Evolutionary conservation across 176 grass and related monocot genomes (phyloP).

Genomic region (Secale cereale): DNA sequence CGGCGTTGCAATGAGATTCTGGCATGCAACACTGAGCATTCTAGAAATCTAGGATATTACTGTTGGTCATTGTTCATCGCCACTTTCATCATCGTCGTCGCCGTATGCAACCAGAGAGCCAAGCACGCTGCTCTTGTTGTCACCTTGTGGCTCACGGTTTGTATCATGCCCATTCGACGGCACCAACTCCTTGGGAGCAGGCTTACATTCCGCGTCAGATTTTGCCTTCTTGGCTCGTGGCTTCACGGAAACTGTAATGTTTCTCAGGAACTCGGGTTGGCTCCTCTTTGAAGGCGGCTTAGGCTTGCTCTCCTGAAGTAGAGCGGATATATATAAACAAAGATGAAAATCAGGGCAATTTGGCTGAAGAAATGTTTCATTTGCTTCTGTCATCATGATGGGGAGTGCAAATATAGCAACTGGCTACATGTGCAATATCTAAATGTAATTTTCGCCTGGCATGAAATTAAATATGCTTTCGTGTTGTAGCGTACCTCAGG

Average conservation of each 20-base stretch:
- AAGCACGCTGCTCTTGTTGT: not conserved
- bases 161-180: conserved; percentile 26
- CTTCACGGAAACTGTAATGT: conserved; percentile 83
- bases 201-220: conserved; percentile 25
- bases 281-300: conserved; percentile 55
- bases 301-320: conserved; percentile 38
- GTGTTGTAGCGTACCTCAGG: conserved; percentile 46
- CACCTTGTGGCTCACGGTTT: conserved; percentile 23
- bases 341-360: not conserved
- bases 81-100: conserved; percentile 60
- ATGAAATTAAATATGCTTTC: not conserved
- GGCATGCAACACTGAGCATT: not conserved
- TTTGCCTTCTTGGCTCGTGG: conserved; percentile 86
- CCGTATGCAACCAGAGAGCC: conserved; percentile 66
- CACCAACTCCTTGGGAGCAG: not conserved
- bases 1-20: not conserved
- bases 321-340: not conserved
- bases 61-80: conserved; percentile 35
- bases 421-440: not conserved
- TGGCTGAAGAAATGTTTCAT: not conserved
- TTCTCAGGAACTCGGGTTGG: conserved; percentile 49
- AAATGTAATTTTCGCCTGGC: not conserved
- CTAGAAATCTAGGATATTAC: not conserved
- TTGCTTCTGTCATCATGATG: conserved; percentile 9
- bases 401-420: not conserved